phyloP scores from a whole-genome alignment of 2,329 filamentous ascomycete species.

The Lecanosticta acicola region DNA sequence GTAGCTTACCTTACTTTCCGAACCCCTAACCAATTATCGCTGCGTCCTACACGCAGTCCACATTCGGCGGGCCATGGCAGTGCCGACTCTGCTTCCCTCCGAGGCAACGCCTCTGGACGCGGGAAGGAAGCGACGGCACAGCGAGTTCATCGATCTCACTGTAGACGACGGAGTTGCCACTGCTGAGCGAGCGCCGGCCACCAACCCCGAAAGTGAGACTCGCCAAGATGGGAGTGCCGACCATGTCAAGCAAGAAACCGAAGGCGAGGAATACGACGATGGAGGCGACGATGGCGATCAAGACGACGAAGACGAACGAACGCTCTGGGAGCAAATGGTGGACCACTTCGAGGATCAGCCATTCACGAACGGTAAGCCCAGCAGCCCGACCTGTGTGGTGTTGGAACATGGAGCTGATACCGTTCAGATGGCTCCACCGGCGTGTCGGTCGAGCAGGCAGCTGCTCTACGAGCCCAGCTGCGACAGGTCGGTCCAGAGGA shows the following conservation, averaged over 20 bases:
- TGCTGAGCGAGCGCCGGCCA: background rate
- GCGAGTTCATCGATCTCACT: constrained; percentile 5
- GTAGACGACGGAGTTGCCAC: constrained; percentile 4
- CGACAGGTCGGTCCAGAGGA: constrained; percentile 69
- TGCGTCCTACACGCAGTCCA: background rate
- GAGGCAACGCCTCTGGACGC: constrained; percentile 15
- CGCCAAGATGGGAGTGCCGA: background rate
- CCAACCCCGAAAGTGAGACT: background rate
- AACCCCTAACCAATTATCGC: background rate
- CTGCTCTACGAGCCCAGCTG: constrained; percentile 37
- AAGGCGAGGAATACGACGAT: constrained; percentile 1
- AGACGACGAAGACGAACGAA: background rate
- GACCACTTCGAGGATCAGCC: constrained; percentile 1
- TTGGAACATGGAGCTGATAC: constrained; percentile 5
- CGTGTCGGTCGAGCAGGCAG: constrained; percentile 10
- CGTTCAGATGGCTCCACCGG: constrained; percentile 13
- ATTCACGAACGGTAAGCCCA: constrained; percentile 5
- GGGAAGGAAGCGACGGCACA: constrained; percentile 8
- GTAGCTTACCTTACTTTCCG: too few species aligned
- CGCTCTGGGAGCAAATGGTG: background rate
- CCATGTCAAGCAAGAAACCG: background rate
- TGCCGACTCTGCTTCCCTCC: constrained; percentile 15
- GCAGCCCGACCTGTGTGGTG: too few species aligned
- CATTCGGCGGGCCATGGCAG: constrained; percentile 7
- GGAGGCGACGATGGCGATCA: background rate